Percentiles rank a stretch among this genome's conserved stretches.
Evolutionary conservation across 2,329 filamentous ascomycete species (phyloP).

Genomic region (Penicillium sp.): DNA sequence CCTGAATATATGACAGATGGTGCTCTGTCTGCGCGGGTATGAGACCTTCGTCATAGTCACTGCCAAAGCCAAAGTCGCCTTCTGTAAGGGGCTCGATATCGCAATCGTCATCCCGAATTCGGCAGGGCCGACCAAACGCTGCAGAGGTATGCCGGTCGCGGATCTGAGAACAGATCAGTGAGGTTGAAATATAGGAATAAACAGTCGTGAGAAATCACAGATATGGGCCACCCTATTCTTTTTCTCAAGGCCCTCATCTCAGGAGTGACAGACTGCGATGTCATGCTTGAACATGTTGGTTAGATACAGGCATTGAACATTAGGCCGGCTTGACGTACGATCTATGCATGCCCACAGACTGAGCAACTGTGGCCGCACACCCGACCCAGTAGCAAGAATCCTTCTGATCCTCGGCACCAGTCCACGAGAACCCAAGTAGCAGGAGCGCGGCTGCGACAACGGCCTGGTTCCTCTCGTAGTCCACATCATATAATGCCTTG

Average conservation of each 20-base stretch:
- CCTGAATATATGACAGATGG: neutral
- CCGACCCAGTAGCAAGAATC: too few relatives aligned
- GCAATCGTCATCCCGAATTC: constrained; percentile 32
- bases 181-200: too few relatives aligned
- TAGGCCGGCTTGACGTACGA: neutral
- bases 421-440: too few relatives aligned
- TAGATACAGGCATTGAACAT: neutral
- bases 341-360: neutral
- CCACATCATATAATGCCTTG: too few relatives aligned
- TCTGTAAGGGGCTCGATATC: constrained; percentile 30
- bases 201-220: too few relatives aligned
- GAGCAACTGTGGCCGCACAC: too few relatives aligned
- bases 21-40: neutral
- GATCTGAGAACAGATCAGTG: constrained; percentile 11
- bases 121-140: constrained; percentile 32
- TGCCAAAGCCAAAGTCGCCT: neutral
- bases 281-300: neutral
- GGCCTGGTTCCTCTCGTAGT: too few relatives aligned
- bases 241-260: neutral
- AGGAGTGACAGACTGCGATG: neutral
- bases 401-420: too few relatives aligned
- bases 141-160: constrained; percentile 30
- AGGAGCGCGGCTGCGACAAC: too few relatives aligned
- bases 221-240: neutral
- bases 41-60: neutral